A percentile compares a stretch with the other conserved stretches of the same genome.
These are phyloP conservation scores for Lichtheimia ramosa DNA, from an alignment of 371 early-diverging fungal species.

Conservation along the genomic window DNA sequence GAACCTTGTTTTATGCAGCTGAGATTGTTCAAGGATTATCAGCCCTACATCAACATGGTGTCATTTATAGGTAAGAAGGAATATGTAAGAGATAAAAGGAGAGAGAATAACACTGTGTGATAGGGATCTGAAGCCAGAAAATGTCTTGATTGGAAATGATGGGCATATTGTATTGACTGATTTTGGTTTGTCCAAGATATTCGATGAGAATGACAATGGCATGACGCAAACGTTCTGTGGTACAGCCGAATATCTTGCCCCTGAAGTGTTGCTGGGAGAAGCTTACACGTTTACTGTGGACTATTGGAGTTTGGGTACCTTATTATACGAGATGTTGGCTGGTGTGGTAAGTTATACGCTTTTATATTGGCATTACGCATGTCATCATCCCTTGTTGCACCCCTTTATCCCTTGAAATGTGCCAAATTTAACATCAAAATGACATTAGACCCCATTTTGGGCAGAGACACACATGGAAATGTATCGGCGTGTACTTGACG, in stretches of 20 bases:
- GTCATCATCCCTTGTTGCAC: background rate
- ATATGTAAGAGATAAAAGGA: background rate
- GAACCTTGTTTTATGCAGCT: conserved; percentile 83
- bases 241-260: conserved; percentile 90
- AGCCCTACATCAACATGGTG: conserved; percentile 81
- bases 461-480: conserved; percentile 77
- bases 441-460: conserved; percentile 75
- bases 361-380: background rate
- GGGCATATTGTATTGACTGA: conserved; percentile 91
- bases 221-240: conserved; percentile 92
- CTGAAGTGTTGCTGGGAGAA: conserved; percentile 84
- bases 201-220: conserved; percentile 27
- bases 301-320: conserved; percentile 96
- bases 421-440: background rate
- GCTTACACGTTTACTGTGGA: conserved; percentile 90
- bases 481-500: conserved; percentile 80
- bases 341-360: conserved; percentile 57
- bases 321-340: conserved; percentile 83
- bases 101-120: background rate
- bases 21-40: conserved; percentile 86
- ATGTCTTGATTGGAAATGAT: conserved; percentile 70
- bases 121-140: conserved; percentile 84
- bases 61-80: conserved; percentile 76
- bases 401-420: background rate
- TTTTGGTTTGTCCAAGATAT: conserved; percentile 82